Conservation (phyloP, 805 yeast genomes). For the Saccharomycopsis fermentans region DNA sequence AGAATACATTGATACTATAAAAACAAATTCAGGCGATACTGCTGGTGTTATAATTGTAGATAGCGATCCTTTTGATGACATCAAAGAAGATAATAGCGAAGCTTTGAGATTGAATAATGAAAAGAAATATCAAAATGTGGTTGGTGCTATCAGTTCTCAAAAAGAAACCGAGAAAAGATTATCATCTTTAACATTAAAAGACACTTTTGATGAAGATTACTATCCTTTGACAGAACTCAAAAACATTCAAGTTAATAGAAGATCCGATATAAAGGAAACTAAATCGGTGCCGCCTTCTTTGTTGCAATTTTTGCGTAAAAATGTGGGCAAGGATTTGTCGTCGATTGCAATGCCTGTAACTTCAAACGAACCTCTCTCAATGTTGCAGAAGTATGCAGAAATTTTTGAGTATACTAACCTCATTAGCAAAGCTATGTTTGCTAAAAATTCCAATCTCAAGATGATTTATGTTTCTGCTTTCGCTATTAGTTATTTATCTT, state of each 20-base stretch:
- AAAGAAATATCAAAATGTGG: conserved; percentile 9
- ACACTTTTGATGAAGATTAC: conserved; percentile 28
- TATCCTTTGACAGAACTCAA: conserved; percentile 51
- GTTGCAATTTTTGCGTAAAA: conserved; percentile 69
- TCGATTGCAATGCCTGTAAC: conserved; percentile 90
- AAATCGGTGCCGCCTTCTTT: conserved; percentile 71
- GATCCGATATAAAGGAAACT: conserved; percentile 49
- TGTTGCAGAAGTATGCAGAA: conserved; percentile 73
- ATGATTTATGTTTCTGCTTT: conserved; percentile 66
- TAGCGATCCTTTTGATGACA: conserved; percentile 25
- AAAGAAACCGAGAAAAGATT: conserved; percentile 4
- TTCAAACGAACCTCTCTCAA: conserved; percentile 82
- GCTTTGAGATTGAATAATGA: conserved; percentile 10
- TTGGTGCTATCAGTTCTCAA: conserved; percentile 5
- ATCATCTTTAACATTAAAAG: not conserved
- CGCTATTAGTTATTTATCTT: conserved; percentile 66
- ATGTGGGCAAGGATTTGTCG: conserved; percentile 84
- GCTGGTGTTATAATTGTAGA: conserved; percentile 48
- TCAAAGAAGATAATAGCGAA: conserved; percentile 18
- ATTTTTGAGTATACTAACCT: conserved; percentile 64
- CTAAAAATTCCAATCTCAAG: conserved; percentile 41
- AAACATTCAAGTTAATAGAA: conserved; percentile 34
- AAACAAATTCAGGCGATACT: conserved; percentile 36
- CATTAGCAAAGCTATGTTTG: conserved; percentile 47
- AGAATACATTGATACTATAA: conserved; percentile 42